Evolutionary conservation across 768 basidiomycete genomes (phyloP), one percentile per base, ranked within the genome.

Genomic region (Thelephora ganbajun): DNA sequence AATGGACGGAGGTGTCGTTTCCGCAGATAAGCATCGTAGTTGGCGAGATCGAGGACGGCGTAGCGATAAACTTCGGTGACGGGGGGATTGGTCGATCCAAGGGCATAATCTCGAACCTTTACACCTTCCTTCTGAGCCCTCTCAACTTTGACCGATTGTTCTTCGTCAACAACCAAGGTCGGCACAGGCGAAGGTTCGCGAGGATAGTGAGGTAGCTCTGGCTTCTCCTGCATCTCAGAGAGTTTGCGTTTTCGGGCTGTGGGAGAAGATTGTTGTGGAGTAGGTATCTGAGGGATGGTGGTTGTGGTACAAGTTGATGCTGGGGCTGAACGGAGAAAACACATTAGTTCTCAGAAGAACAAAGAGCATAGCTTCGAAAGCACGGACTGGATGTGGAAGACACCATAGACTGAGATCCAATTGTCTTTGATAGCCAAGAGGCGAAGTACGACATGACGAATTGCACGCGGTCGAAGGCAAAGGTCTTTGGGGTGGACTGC

Each of bases 51-150:
- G 22, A 18, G 39, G 12, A 41, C 3, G 2, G 39, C 39, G 14
- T 18, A 22, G 16, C 39, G 14, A 41, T 41, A 41, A 7, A 41
- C 39, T 41, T 41, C 39, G 16, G 39, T 9, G 14, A 41, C 14
- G 11, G 39, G 39, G 14, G 39, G 22, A 1, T 41, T 23, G 18
- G 46, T 45, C 3, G 43, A 48, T 48, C 59, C 61, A 51, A 56
- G 39, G 3, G 56, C 59, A 46, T 54, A 64, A 52, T 64, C 63
- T 42, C 62, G 61, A 23, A 63, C 62, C 48, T 63, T 63, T 34
- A 63, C 57, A 12, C 62, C 62, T n/a, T 49, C 48, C 0, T 48
- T 50, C 18, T 49, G 48, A 12, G 59, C 53, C 2, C 37, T 43
- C 35, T 50, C 52, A 41, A 54, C 42, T 43, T 47, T 42, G 18